Conservation (phyloP, 345 rosid species). For the Eucalyptus melliodora region DNA sequence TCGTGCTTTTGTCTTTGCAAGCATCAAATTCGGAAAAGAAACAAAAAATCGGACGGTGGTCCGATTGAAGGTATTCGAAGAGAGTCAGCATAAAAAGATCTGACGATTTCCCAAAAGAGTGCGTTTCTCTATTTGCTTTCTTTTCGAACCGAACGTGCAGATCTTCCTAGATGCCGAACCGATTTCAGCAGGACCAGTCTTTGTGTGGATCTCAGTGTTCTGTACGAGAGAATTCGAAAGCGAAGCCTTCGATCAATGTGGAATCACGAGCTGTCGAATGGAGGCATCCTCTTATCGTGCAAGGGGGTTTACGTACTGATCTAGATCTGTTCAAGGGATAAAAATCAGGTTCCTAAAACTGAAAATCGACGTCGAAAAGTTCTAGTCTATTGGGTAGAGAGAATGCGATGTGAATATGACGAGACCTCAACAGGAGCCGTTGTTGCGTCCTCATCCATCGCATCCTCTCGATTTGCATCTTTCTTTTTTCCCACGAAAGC, state of each 20-base stretch:
- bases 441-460: background rate
- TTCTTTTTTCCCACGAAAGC: background rate
- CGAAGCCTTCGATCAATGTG: background rate
- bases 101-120: background rate
- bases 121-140: background rate
- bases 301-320: background rate
- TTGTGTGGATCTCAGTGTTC: background rate
- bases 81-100: background rate
- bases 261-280: background rate
- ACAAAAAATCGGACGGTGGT: background rate
- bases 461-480: background rate
- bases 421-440: background rate
- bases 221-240: background rate
- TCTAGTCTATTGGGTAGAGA: background rate
- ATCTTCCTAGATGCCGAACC: background rate
- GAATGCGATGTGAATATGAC: background rate
- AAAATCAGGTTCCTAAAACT: background rate
- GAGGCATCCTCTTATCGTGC: background rate
- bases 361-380: background rate
- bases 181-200: background rate
- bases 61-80: background rate
- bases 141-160: background rate
- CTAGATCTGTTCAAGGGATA: background rate
- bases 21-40: background rate
- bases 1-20: background rate